Evolutionary conservation across 805 yeast genomes (phyloP).

Genomic region (Pichia sporocuriosa): DNA sequence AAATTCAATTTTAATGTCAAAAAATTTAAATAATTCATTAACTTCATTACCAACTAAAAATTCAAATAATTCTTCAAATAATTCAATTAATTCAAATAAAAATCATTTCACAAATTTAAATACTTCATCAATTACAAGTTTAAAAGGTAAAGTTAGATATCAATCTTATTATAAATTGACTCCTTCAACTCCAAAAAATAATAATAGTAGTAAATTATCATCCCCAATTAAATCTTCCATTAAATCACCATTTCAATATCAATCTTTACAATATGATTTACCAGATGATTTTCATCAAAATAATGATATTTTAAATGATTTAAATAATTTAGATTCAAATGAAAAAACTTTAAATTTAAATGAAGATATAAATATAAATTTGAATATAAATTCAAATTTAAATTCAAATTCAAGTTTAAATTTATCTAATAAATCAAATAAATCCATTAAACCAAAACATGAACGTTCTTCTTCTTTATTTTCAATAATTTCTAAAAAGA

Average conservation of each 20-base stretch:
- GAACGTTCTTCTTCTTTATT: conserved; percentile 19
- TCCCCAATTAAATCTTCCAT: conserved; percentile 8
- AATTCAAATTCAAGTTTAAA: background rate
- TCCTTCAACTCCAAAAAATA: conserved; percentile 16
- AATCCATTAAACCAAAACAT: conserved; percentile 2
- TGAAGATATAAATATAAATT: too few species aligned
- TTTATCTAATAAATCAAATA: conserved; percentile 2
- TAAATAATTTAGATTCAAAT: background rate
- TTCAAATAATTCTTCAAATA: conserved; percentile 16
- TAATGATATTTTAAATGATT: conserved; percentile 4
- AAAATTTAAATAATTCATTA: conserved; percentile 18
- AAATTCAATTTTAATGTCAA: conserved; percentile 15
- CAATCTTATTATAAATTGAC: conserved; percentile 27
- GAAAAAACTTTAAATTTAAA: background rate
- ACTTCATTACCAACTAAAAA: conserved; percentile 23
- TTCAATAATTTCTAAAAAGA: conserved; percentile 21
- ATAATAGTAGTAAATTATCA: conserved; percentile 11
- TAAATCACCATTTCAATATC: conserved; percentile 29
- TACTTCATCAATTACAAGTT: conserved; percentile 20
- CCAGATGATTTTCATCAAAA: conserved; percentile 23
- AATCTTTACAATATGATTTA: conserved; percentile 28
- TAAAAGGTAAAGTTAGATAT: conserved; percentile 28
- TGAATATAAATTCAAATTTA: too few species aligned
- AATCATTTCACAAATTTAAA: conserved; percentile 12
- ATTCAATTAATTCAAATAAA: conserved; percentile 16